A percentile compares a stretch with the other conserved stretches of the same genome.
phyloP scores from a whole-genome alignment of 352 stramenopile species.

The Pythium vanterpoolii region DNA sequence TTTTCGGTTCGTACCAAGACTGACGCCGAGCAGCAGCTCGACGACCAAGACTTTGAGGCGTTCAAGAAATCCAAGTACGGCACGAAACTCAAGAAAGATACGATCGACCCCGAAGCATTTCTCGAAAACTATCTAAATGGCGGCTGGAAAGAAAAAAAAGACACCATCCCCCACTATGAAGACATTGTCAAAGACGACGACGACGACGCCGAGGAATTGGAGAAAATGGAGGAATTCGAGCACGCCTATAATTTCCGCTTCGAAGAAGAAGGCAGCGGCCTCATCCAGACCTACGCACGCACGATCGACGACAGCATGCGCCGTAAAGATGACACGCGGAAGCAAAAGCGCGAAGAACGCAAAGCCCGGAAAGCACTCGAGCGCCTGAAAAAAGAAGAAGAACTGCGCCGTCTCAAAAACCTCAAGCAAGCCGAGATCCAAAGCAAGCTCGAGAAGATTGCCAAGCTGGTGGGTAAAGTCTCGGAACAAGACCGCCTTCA shows the following conservation, averaged over 20 bases:
- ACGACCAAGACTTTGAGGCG: conserved; percentile 63
- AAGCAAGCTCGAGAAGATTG: conserved; percentile 91
- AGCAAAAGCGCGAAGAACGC: conserved; percentile 92
- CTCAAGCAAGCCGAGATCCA: conserved; percentile 96
- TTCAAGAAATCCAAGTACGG: conserved; percentile 74
- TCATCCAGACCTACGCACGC: conserved; percentile 85
- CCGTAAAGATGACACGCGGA: conserved; percentile 95
- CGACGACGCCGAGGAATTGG: conserved; percentile 89
- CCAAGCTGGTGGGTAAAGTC: conserved; percentile 73
- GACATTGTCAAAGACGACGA: conserved; percentile 88
- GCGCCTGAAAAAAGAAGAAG: conserved; percentile 95
- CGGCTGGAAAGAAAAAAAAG: conserved; percentile 82
- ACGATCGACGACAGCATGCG: conserved; percentile 89
- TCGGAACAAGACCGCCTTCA: conserved; percentile 50
- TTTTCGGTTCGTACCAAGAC: conserved; percentile 75
- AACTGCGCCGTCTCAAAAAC: conserved; percentile 97
- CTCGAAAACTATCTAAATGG: conserved; percentile 76
- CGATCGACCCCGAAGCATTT: conserved; percentile 74
- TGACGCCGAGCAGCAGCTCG: conserved; percentile 45
- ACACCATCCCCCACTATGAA: conserved; percentile 62
- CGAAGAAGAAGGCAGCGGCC: conserved; percentile 91
- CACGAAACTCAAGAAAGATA: conserved; percentile 50
- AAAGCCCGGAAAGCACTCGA: conserved; percentile 95
- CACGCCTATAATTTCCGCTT: conserved; percentile 99
- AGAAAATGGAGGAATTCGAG: conserved; percentile 97